phyloP scores from a whole-genome alignment of 192 early-diverging fungal species.

The Chytriomyces sp. region DNA sequence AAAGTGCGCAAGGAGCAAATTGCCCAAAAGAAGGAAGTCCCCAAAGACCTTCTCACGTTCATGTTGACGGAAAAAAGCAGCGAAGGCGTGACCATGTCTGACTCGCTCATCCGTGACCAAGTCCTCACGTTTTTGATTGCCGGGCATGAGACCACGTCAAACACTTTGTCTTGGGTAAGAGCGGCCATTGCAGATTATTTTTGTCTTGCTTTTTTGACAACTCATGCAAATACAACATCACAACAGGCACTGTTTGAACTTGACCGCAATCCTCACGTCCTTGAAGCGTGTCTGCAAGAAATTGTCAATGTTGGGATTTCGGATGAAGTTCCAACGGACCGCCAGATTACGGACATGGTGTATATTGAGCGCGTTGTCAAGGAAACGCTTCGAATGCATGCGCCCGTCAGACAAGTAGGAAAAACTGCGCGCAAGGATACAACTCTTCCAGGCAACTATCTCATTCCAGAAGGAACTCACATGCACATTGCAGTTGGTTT shows the following conservation, averaged over 20 bases:
- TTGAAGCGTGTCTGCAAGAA: slow-evolving; percentile 52
- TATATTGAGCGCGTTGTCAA: slow-evolving; percentile 60
- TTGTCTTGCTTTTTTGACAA: neutral
- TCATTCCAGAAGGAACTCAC: slow-evolving; percentile 33
- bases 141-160: slow-evolving; percentile 62
- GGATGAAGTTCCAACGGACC: slow-evolving; percentile 22
- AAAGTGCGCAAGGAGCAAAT: slow-evolving; percentile 45
- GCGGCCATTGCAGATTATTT: too few relatives aligned
- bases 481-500: slow-evolving; percentile 34
- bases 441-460: slow-evolving; percentile 52
- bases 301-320: slow-evolving; percentile 51
- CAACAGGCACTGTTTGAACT: slow-evolving; percentile 49
- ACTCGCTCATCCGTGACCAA: slow-evolving; percentile 65
- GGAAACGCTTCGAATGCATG: slow-evolving; percentile 62
- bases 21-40: slow-evolving; percentile 36
- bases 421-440: slow-evolving; percentile 50
- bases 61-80: slow-evolving; percentile 62
- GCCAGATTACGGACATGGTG: slow-evolving; percentile 43
- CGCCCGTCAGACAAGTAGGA: slow-evolving; percentile 51
- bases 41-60: slow-evolving; percentile 59
- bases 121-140: slow-evolving; percentile 70
- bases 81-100: slow-evolving; percentile 36
- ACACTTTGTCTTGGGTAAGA: slow-evolving; percentile 53
- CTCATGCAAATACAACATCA: neutral
- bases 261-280: slow-evolving; percentile 48